Evolutionary conservation across 1,139 yeast genomes (phyloP), one percentile per base, ranked within the genome.

Genomic region (Pichia inconspicua): DNA sequence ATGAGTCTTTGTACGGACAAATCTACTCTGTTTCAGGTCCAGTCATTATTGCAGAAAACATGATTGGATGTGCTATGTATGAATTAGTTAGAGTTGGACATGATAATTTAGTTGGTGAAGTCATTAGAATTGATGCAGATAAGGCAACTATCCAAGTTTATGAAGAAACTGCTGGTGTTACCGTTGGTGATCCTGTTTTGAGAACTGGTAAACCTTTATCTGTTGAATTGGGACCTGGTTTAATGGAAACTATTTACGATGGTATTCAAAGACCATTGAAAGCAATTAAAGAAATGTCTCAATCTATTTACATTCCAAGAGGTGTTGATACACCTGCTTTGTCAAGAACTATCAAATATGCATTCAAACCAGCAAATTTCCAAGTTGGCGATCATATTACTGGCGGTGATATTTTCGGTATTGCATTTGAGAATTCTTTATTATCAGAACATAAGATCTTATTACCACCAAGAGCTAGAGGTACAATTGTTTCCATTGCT

Each of bases 21-120:
- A 85, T 92, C 62, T 89, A 81, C 72, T 87, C 97, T 25, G 97
- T 92, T 48, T 89, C 97, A 25, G 97, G 97, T 61, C 97, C 98
- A 17, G 98, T 92, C 62, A 85, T 92, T 47, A 83, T 94, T 47
- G 98, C 98, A 44, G 98, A 92, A 71, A 85, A 92, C 72, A 88
- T 92, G 97, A 84, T 88, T 71, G 98, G 98, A 56, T 87, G 97
- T 78, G 96, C 97, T 62, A 92, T 92, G 99, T 89, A 92, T 77
- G 99, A 92, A 69, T 78, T 92, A 70, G 92, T 92, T 62, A 89
- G 84, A 69, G 98, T 92, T 55, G 98, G 99, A 59, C 97, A 92
- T 68, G 96, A 88, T 62, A 88, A 78, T 68, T 78, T 92, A 67
- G 97, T 92, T 45, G 99, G 98, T 66, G 99, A 92, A 71, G 97